A percentile compares a stretch with the other conserved stretches of the same genome.
phyloP scores from a whole-genome alignment of 441 rosid genomes.

The Daphne laureola region DNA sequence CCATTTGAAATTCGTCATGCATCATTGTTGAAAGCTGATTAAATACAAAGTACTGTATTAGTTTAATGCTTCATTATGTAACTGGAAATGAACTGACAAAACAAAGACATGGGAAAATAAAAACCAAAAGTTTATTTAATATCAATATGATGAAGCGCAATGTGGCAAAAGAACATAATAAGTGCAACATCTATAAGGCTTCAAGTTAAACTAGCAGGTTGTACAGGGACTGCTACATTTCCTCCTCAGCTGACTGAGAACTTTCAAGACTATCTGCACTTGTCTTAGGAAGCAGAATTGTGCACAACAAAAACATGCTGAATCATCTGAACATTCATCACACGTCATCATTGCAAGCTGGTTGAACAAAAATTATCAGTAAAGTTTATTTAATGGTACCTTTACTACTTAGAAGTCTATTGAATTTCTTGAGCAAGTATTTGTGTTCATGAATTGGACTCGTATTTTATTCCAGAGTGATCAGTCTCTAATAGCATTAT shows the following conservation, averaged over 20 bases:
- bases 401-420: conserved; percentile 11
- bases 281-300: conserved; percentile 19
- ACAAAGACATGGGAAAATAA: conserved; percentile 4
- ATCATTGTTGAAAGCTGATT: conserved; percentile 46
- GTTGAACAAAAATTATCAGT: conserved; percentile 34
- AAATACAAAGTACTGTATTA: conserved; percentile 22
- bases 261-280: conserved; percentile 19
- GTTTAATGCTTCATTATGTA: conserved; percentile 2
- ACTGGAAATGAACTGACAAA: conserved; percentile 3
- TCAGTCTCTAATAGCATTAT: too few relatives aligned
- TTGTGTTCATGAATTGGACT: too few relatives aligned
- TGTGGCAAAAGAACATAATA: not conserved
- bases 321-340: conserved; percentile 37
- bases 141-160: conserved; percentile 6
- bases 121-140: not conserved
- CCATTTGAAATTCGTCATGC: conserved; percentile 30
- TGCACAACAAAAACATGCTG: conserved; percentile 22
- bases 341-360: conserved; percentile 68
- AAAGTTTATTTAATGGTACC: conserved; percentile 11
- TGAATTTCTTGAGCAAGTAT: not conserved
- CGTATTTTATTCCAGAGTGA: not conserved
- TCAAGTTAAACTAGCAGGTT: not conserved
- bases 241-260: conserved; percentile 26
- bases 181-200: conserved; percentile 1
- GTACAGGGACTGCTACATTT: conserved; percentile 19